Evolutionary conservation across 2,329 filamentous ascomycete genomes (phyloP).

Genomic region (Didymella segeticola): DNA sequence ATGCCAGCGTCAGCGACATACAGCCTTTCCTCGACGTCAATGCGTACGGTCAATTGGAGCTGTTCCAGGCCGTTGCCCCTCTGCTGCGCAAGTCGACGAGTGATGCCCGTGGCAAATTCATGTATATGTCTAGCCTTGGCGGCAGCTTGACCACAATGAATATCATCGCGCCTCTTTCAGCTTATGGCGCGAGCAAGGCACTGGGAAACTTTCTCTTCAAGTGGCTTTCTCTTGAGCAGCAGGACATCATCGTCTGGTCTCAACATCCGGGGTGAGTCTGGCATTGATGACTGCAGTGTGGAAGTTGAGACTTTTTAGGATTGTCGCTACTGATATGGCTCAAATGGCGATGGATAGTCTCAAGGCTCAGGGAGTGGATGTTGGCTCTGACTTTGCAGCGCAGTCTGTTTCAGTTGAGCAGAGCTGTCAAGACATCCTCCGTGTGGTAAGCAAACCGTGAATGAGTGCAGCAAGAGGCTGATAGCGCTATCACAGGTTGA

Average conservation of each 20-base stretch:
- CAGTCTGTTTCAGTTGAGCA: slow-evolving; percentile 15
- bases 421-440: slow-evolving; percentile 5
- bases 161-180: slow-evolving; percentile 1
- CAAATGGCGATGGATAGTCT: slow-evolving; percentile 5
- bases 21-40: slow-evolving; percentile 24
- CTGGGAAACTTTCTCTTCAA: slow-evolving; percentile 25
- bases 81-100: slow-evolving; percentile 10
- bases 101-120: slow-evolving; percentile 16
- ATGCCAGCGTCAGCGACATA: slow-evolving; percentile 8
- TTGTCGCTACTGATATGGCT: slow-evolving; percentile 16
- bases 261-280: slow-evolving; percentile 25
- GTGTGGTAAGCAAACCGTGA: slow-evolving; percentile 7
- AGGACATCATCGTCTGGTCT: slow-evolving; percentile 19
- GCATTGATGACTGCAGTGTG: no score
- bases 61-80: slow-evolving; percentile 20
- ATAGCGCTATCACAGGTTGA: slow-evolving; percentile 14
- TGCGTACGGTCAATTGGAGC: slow-evolving; percentile 24
- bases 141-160: slow-evolving; percentile 21
- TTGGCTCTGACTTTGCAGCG: neutral
- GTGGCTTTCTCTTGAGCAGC: slow-evolving; percentile 25
- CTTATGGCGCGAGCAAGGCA: slow-evolving; percentile 29
- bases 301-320: slow-evolving; percentile 1
- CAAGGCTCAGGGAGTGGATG: slow-evolving; percentile 8
- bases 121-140: slow-evolving; percentile 21
- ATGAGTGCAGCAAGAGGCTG: neutral